Evolutionary conservation across 1,139 yeast species (phyloP).

Genomic region (Geotrichum histeridarum): DNA sequence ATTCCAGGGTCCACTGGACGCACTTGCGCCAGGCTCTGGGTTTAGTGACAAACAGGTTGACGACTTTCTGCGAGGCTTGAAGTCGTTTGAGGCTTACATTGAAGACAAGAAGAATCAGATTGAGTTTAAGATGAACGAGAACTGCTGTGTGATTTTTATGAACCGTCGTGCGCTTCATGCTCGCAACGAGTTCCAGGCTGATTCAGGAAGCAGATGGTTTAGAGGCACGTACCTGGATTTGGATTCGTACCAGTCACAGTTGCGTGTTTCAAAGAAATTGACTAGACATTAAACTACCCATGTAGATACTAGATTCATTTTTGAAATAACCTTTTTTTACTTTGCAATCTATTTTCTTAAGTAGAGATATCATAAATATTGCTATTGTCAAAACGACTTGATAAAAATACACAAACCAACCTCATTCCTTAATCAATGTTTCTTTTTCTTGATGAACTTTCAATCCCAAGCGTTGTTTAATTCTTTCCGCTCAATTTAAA

Average conservation of each 20-base stretch:
- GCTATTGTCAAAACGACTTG: too few species aligned
- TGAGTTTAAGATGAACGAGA: conserved; percentile 54
- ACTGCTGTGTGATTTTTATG: conserved; percentile 65
- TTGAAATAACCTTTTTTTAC: too few species aligned
- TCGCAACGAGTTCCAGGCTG: conserved; percentile 52
- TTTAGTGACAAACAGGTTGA: conserved; percentile 35
- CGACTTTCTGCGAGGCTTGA: conserved; percentile 57
- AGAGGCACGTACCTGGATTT: conserved; percentile 76
- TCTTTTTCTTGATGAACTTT: neutral
- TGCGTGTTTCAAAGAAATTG: conserved; percentile 38
- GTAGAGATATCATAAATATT: too few species aligned
- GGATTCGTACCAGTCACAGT: conserved; percentile 63
- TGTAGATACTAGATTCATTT: neutral
- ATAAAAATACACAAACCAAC: too few species aligned
- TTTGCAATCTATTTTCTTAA: too few species aligned
- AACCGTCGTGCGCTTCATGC: conserved; percentile 73
- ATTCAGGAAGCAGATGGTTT: conserved; percentile 60
- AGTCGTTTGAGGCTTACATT: conserved; percentile 55
- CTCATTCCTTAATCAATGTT: neutral
- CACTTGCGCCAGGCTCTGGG: conserved; percentile 27
- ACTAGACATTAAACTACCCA: neutral
- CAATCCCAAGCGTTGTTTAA: neutral
- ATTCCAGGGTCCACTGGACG: conserved; percentile 75
- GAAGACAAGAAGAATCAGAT: conserved; percentile 54
- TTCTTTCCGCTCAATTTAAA: too few species aligned